phyloP scores from a whole-genome alignment of 805 yeast genomes.

The Yarrowia sp. region DNA sequence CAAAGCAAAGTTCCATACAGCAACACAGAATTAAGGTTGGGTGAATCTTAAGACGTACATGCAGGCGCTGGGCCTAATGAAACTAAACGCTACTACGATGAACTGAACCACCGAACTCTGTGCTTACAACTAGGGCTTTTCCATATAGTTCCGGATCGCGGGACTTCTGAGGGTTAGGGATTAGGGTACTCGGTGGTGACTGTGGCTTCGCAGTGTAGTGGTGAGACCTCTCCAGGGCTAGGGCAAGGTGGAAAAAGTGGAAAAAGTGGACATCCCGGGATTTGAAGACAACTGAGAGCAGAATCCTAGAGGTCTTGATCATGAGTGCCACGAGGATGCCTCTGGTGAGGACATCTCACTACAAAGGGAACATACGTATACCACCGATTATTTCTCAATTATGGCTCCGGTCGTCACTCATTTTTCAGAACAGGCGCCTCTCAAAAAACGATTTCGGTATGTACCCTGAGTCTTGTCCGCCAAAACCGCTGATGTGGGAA shows the following conservation, averaged over 20 bases:
- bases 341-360: too few species aligned
- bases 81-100: conserved; percentile 25
- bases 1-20: conserved; percentile 38
- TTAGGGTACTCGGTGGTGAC: background rate
- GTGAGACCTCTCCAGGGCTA: background rate
- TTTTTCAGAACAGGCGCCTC: too few species aligned
- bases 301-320: too few species aligned
- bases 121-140: conserved; percentile 5
- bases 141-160: conserved; percentile 34
- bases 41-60: conserved; percentile 4
- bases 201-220: background rate
- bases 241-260: conserved; percentile 21
- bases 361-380: too few species aligned
- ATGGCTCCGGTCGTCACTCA: too few species aligned
- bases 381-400: too few species aligned
- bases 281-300: too few species aligned
- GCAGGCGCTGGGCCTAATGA: conserved; percentile 13
- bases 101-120: background rate
- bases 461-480: background rate
- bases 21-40: conserved; percentile 33
- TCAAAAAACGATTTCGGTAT: too few species aligned
- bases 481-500: conserved; percentile 15
- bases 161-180: conserved; percentile 11
- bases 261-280: background rate
- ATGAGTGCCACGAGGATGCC: too few species aligned